phyloP scores from a whole-genome alignment of 305 asterid species.

The Fraxinus xanthoxyloides region DNA sequence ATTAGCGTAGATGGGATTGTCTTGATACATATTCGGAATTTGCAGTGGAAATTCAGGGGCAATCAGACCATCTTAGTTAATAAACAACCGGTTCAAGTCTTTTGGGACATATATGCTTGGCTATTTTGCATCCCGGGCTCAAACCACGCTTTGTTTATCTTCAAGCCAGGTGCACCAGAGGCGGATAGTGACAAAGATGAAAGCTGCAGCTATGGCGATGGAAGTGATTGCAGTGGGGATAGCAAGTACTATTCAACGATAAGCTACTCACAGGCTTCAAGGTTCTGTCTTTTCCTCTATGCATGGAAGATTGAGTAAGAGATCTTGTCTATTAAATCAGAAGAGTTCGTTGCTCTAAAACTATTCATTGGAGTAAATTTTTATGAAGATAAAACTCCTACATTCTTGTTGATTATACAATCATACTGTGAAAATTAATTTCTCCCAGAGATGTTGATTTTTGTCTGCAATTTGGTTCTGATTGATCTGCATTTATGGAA shows the following conservation, averaged over 20 bases:
- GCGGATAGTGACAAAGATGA: conserved; percentile 52
- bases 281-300: conserved; percentile 62
- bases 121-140: conserved; percentile 64
- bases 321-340: neutral
- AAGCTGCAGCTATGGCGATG: conserved; percentile 35
- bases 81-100: conserved; percentile 73
- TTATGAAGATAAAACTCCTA: neutral
- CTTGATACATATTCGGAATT: conserved; percentile 61
- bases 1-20: conserved; percentile 91
- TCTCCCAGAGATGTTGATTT: neutral
- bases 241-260: conserved; percentile 61
- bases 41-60: conserved; percentile 98
- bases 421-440: neutral
- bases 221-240: conserved; percentile 57
- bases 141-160: conserved; percentile 64
- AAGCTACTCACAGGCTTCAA: conserved; percentile 60
- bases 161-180: conserved; percentile 61
- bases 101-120: conserved; percentile 94
- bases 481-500: neutral
- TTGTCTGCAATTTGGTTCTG: neutral
- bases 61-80: conserved; percentile 73
- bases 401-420: neutral
- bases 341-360: neutral
- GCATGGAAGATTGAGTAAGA: conserved; percentile 67
- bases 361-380: neutral